Conservation (phyloP, 345 rosid genomes). For the Orychophragmus violaceus region DNA sequence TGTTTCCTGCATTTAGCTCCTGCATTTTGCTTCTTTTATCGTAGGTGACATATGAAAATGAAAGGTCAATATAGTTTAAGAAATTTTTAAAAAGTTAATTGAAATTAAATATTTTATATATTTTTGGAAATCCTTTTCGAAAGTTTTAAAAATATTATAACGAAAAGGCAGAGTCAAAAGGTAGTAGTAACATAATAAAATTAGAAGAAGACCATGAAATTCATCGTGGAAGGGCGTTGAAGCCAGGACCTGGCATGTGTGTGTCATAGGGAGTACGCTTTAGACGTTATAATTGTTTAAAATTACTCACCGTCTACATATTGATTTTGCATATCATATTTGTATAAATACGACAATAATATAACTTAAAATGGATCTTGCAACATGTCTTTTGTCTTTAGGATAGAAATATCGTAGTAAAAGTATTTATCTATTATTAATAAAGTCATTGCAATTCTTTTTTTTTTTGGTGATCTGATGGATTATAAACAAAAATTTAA, state of each 20-base stretch:
- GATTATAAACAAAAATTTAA: too few species aligned
- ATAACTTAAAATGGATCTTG: too few species aligned
- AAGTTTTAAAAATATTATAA: neutral
- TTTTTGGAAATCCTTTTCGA: neutral
- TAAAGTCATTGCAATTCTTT: too few species aligned
- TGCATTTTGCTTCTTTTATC: neutral
- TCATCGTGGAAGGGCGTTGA: neutral
- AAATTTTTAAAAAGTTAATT: neutral
- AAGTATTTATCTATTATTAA: too few species aligned
- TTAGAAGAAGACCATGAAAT: slow-evolving; percentile 1
- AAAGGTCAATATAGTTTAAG: neutral
- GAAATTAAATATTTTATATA: neutral
- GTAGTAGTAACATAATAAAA: neutral
- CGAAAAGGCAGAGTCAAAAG: slow-evolving; percentile 5
- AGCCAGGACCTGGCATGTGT: neutral
- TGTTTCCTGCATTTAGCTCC: too few species aligned
- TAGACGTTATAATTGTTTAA: neutral
- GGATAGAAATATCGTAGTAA: too few species aligned
- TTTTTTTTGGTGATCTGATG: too few species aligned
- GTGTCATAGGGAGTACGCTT: neutral
- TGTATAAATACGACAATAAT: too few species aligned
- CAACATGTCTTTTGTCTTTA: too few species aligned
- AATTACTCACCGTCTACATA: neutral
- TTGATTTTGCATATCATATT: neutral
- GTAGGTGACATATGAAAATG: neutral